Evolutionary conservation across 495 filamentous ascomycete genomes (phyloP).

Genomic region (Lichina pygmaea): DNA sequence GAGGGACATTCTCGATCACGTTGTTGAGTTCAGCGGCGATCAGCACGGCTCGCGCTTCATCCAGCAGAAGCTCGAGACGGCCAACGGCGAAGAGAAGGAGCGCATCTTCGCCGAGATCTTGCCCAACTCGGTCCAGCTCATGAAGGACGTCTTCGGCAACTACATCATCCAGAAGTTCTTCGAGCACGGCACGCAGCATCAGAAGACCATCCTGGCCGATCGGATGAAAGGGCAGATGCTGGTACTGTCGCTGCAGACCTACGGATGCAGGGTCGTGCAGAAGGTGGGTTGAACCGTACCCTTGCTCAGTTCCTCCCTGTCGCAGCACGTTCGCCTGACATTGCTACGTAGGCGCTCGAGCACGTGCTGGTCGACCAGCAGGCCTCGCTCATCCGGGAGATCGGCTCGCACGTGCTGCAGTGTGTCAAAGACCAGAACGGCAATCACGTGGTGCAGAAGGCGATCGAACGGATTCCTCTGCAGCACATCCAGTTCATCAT

Average conservation of each 20-base stretch:
- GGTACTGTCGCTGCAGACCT: slow-evolving; percentile 65
- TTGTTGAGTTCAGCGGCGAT: slow-evolving; percentile 90
- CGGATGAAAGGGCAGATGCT: slow-evolving; percentile 70
- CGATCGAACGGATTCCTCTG: slow-evolving; percentile 62
- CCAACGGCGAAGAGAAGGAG: slow-evolving; percentile 95
- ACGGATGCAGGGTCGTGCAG: slow-evolving; percentile 88
- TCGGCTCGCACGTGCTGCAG: slow-evolving; percentile 49
- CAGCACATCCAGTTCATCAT: slow-evolving; percentile 76
- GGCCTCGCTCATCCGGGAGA: slow-evolving; percentile 54
- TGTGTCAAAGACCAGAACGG: slow-evolving; percentile 81
- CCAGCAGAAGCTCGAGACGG: slow-evolving; percentile 78
- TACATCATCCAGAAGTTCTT: slow-evolving; percentile 98
- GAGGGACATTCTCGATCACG: slow-evolving; percentile 70
- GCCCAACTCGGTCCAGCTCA: slow-evolving; percentile 59
- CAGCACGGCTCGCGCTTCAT: slow-evolving; percentile 92
- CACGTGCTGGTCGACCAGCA: slow-evolving; percentile 82
- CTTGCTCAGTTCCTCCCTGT: background rate
- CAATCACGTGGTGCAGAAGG: slow-evolving; percentile 92
- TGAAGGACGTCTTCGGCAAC: slow-evolving; percentile 94
- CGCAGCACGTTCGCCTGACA: slow-evolving; percentile 4
- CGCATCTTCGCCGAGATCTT: slow-evolving; percentile 70
- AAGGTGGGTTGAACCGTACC: slow-evolving; percentile 26
- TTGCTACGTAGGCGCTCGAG: slow-evolving; percentile 42
- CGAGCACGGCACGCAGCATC: slow-evolving; percentile 81
- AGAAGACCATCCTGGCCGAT: slow-evolving; percentile 66